These are phyloP conservation scores for Penicillium sp. DNA, from an alignment of 2,329 filamentous ascomycete species.

Conservation along the genomic window DNA sequence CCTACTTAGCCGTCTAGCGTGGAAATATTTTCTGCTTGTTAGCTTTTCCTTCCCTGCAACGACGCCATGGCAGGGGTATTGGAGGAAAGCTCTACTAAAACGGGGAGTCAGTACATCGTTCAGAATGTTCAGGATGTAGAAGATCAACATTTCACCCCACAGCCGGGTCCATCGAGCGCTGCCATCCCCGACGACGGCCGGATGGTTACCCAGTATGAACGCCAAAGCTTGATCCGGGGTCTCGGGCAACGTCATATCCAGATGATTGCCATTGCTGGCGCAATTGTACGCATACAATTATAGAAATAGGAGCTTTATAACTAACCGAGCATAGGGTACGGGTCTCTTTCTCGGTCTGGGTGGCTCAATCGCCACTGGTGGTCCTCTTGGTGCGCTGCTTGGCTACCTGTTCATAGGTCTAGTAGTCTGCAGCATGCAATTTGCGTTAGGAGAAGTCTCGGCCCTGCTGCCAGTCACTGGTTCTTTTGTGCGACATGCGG, in stretches of 20 bases:
- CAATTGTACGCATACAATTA: slow-evolving; percentile 27
- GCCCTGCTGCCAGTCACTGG: slow-evolving; percentile 46
- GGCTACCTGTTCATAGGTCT: slow-evolving; percentile 45
- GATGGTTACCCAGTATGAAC: slow-evolving; percentile 37
- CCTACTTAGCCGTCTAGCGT: background rate
- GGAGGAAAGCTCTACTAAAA: slow-evolving; percentile 8
- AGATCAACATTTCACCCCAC: slow-evolving; percentile 5
- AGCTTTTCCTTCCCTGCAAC: background rate
- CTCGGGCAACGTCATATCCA: slow-evolving; percentile 40
- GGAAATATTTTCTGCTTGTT: slow-evolving; percentile 1
- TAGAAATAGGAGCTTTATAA: background rate
- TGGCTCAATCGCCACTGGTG: slow-evolving; percentile 43
- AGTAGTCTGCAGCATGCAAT: slow-evolving; percentile 45
- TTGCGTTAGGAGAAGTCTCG: slow-evolving; percentile 45
- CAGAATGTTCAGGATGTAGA: slow-evolving; percentile 17
- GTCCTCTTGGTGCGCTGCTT: slow-evolving; percentile 45
- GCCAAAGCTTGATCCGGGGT: slow-evolving; percentile 40
- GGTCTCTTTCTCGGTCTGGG: slow-evolving; percentile 48
- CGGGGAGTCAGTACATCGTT: slow-evolving; percentile 10
- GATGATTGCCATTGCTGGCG: slow-evolving; percentile 41
- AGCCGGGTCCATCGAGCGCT: slow-evolving; percentile 1
- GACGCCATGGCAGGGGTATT: slow-evolving; percentile 11
- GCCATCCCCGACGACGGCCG: slow-evolving; percentile 10
- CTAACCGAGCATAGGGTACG: slow-evolving; percentile 29
- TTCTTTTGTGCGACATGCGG: slow-evolving; percentile 43